Conservation (phyloP, 2,329 filamentous ascomycete species). For the Phialocephala subalpina region DNA sequence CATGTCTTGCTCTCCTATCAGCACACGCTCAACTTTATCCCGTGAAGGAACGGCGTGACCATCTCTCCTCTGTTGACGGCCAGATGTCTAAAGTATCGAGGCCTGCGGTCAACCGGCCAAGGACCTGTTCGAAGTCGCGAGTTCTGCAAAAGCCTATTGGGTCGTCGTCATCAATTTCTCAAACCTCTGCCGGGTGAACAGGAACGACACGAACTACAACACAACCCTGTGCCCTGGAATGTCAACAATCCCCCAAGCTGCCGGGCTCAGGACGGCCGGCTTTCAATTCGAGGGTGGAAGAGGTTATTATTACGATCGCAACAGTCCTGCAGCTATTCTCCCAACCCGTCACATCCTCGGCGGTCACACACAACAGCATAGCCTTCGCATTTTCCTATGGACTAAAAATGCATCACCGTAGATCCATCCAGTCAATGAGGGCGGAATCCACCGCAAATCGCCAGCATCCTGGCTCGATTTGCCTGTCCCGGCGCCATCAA, state of each 20-base stretch:
- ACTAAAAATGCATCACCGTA: conserved; percentile 36
- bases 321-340: conserved; percentile 12
- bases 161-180: conserved; percentile 35
- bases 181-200: conserved; percentile 28
- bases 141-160: conserved; percentile 34
- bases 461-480: conserved; percentile 30
- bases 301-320: conserved; percentile 15
- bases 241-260: conserved; percentile 7
- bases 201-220: conserved; percentile 24
- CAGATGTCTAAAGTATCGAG: conserved; percentile 14
- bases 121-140: conserved; percentile 33
- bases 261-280: neutral
- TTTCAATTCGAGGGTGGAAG: neutral
- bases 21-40: conserved; percentile 19
- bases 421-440: conserved; percentile 38
- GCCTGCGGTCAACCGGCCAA: conserved; percentile 30
- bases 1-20: conserved; percentile 35
- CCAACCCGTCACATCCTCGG: conserved; percentile 24
- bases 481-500: conserved; percentile 33
- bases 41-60: conserved; percentile 28
- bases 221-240: conserved; percentile 15
- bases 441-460: conserved; percentile 34
- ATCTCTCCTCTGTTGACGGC: conserved; percentile 25
- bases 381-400: conserved; percentile 26
- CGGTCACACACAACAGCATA: conserved; percentile 31